Conservation (phyloP, 345 rosid genomes). For the Camelina laxa region DNA sequence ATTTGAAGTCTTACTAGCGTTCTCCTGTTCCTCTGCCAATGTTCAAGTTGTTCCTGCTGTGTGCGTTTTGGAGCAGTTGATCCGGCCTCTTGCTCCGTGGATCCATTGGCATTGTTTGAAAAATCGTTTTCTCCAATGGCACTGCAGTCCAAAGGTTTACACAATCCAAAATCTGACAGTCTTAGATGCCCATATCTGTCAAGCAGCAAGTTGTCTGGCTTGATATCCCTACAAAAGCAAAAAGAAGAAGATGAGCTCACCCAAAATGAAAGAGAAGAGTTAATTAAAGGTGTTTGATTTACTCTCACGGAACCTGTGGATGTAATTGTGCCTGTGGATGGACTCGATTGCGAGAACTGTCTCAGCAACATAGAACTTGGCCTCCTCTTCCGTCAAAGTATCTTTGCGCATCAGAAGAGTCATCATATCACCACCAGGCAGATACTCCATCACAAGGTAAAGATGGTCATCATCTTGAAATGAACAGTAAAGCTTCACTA, state of each 20-base stretch:
- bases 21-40: constrained; percentile 74
- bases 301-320: constrained; percentile 55
- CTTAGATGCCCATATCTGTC: constrained; percentile 65
- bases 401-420: constrained; percentile 75
- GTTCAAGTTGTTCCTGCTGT: constrained; percentile 64
- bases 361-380: constrained; percentile 72
- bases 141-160: constrained; percentile 71
- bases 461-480: constrained; percentile 70
- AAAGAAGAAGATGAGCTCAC: constrained; percentile 4
- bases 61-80: constrained; percentile 60
- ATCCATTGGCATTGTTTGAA: constrained; percentile 46
- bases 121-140: constrained; percentile 62
- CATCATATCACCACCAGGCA: constrained; percentile 78
- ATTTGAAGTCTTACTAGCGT: constrained; percentile 52
- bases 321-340: constrained; percentile 66
- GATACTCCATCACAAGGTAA: constrained; percentile 69
- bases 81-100: constrained; percentile 47
- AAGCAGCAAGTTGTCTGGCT: constrained; percentile 68
- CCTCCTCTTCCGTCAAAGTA: constrained; percentile 65
- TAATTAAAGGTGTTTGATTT: background rate
- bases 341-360: constrained; percentile 72
- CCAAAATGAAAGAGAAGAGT: background rate
- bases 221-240: constrained; percentile 53
- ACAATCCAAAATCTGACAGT: constrained; percentile 70
- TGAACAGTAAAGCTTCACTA: constrained; percentile 63